A percentile compares a stretch with the other conserved stretches of the same genome.
phyloP scores from a whole-genome alignment of 2,329 filamentous ascomycete species.

The Madurella mycetomatis region DNA sequence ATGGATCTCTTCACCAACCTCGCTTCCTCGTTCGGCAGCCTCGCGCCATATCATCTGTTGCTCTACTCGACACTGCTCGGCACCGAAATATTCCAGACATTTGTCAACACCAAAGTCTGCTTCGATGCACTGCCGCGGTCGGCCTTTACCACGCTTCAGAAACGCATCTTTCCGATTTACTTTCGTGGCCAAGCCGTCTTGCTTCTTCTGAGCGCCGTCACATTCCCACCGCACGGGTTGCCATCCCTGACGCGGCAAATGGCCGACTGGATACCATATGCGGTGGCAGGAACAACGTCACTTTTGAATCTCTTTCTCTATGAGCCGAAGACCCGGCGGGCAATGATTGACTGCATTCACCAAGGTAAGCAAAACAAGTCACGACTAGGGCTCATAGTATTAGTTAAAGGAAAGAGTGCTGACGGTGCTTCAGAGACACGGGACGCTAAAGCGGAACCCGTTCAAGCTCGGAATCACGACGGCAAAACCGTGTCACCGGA shows the following conservation, averaged over 20 bases:
- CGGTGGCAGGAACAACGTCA: constrained; percentile 30
- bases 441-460: neutral
- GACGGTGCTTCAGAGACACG: neutral
- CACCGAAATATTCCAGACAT: constrained; percentile 38
- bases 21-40: neutral
- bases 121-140: constrained; percentile 32
- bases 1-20: neutral
- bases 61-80: constrained; percentile 39
- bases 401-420: neutral
- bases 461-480: neutral
- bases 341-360: constrained; percentile 31
- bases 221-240: constrained; percentile 32
- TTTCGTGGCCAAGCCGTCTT: constrained; percentile 36
- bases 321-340: constrained; percentile 33
- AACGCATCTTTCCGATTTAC: constrained; percentile 39
- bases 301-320: constrained; percentile 35
- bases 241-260: constrained; percentile 29
- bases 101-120: constrained; percentile 35
- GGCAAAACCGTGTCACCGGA: constrained; percentile 7
- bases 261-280: constrained; percentile 34
- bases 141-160: constrained; percentile 38
- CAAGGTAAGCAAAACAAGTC: constrained; percentile 25
- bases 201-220: constrained; percentile 32
- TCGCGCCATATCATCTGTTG: constrained; percentile 36
- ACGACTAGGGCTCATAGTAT: neutral